These are phyloP conservation scores for Wakefieldia striispora DNA, from an alignment of 768 basidiomycete genomes.

Conservation along the genomic window DNA sequence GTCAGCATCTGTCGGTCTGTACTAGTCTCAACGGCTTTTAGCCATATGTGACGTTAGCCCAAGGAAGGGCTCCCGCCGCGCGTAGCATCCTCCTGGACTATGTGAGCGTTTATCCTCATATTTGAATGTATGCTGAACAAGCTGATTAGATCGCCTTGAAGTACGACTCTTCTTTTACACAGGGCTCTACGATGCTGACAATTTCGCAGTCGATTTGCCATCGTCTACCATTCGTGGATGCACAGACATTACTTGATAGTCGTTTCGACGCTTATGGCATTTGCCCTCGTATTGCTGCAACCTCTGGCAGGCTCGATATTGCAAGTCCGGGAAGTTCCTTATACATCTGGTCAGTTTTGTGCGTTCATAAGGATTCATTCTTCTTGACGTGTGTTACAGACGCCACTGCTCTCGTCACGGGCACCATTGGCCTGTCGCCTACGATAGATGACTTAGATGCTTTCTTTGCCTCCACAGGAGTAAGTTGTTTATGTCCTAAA, in stretches of 20 bases:
- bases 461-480: constrained; percentile 61
- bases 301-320: constrained; percentile 50
- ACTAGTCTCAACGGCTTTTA: constrained; percentile 25
- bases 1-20: constrained; percentile 9
- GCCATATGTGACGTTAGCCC: constrained; percentile 61
- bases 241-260: constrained; percentile 56
- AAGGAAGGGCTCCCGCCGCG: constrained; percentile 51
- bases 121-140: constrained; percentile 2
- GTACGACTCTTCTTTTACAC: constrained; percentile 24
- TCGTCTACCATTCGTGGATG: constrained; percentile 44
- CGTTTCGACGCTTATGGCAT: constrained; percentile 49
- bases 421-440: constrained; percentile 44
- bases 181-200: constrained; percentile 1
- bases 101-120: constrained; percentile 35
- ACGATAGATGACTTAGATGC: constrained; percentile 44
- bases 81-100: constrained; percentile 67
- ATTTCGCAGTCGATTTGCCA: constrained; percentile 38
- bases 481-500: constrained; percentile 23
- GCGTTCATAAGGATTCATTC: constrained; percentile 1
- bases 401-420: constrained; percentile 39
- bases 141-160: constrained; percentile 40
- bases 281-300: constrained; percentile 49
- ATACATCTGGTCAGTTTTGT: constrained; percentile 10
- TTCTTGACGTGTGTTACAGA: constrained; percentile 24
- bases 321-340: constrained; percentile 21